Evolutionary conservation across 371 early-diverging fungal species (phyloP).

Genomic region (Fennellomyces sp.): DNA sequence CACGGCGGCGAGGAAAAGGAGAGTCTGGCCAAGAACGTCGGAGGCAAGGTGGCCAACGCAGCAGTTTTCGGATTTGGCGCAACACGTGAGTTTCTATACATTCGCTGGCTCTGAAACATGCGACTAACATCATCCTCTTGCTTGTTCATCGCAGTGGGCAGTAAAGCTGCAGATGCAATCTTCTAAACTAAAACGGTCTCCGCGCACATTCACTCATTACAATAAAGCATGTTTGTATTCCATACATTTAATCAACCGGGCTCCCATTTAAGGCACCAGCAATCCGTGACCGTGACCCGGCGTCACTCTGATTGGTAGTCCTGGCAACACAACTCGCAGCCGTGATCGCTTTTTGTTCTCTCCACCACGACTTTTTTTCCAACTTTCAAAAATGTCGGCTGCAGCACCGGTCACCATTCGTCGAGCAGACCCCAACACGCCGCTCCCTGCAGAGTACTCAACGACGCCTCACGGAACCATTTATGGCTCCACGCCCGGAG

Average conservation of each 20-base stretch:
- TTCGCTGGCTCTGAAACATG: neutral
- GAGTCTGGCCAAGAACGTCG: constrained; percentile 45
- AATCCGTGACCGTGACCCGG: neutral
- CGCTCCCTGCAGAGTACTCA: constrained; percentile 56
- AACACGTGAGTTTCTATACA: constrained; percentile 33
- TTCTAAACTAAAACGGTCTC: constrained; percentile 28
- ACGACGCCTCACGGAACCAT: constrained; percentile 65
- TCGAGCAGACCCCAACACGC: constrained; percentile 52
- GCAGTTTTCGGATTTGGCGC: constrained; percentile 54
- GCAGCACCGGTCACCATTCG: constrained; percentile 52
- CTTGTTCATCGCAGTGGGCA: constrained; percentile 30
- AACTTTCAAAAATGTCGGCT: constrained; percentile 25
- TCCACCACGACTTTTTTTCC: neutral
- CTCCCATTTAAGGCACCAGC: too few relatives aligned
- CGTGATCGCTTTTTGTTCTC: neutral
- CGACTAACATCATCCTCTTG: neutral
- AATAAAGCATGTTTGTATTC: too few relatives aligned
- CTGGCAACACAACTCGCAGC: neutral
- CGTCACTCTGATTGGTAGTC: neutral
- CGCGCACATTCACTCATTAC: too few relatives aligned
- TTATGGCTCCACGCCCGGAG: constrained; percentile 65
- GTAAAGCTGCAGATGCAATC: constrained; percentile 40
- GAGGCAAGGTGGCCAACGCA: constrained; percentile 38
- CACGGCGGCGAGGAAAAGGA: constrained; percentile 28
- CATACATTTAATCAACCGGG: too few relatives aligned